These are phyloP conservation scores for Candida jianshihensis DNA, from an alignment of 805 yeast genomes.

Conservation along the genomic window DNA sequence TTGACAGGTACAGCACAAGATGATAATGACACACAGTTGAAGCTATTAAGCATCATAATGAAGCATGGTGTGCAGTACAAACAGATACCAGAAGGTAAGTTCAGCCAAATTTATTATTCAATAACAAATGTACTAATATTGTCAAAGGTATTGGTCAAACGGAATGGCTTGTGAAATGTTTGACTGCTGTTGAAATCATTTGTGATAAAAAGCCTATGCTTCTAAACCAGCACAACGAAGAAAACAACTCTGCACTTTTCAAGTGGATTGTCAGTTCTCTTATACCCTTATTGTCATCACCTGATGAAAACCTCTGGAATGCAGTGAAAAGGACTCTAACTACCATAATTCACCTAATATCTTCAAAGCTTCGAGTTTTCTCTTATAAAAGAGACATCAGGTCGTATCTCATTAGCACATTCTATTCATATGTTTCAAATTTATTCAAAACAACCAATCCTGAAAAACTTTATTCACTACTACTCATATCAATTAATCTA, in stretches of 20 bases:
- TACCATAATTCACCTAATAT: slow-evolving; percentile 14
- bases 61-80: slow-evolving; percentile 16
- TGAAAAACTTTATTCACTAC: slow-evolving; percentile 7
- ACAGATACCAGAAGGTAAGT: slow-evolving; percentile 9
- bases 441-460: slow-evolving; percentile 11
- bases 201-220: slow-evolving; percentile 15
- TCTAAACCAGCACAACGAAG: slow-evolving; percentile 10
- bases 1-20: slow-evolving; percentile 6
- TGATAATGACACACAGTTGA: slow-evolving; percentile 16
- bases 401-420: slow-evolving; percentile 6
- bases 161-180: slow-evolving; percentile 14
- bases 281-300: slow-evolving; percentile 10
- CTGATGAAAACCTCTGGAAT: slow-evolving; percentile 8
- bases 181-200: slow-evolving; percentile 18
- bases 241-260: slow-evolving; percentile 5
- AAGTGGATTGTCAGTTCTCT: slow-evolving; percentile 17
- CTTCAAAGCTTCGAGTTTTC: slow-evolving; percentile 15
- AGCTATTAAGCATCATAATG: slow-evolving; percentile 15
- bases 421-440: slow-evolving; percentile 9
- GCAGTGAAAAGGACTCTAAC: slow-evolving; percentile 16
- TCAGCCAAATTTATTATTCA: not conserved
- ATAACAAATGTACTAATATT: not conserved
- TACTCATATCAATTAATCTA: slow-evolving; percentile 14
- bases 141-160: slow-evolving; percentile 1
- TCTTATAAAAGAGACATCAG: slow-evolving; percentile 16